Percentiles rank a stretch among this genome's conserved stretches.
Evolutionary conservation across 2,329 filamentous ascomycete species (phyloP).

Genomic region (Sclerotinia nivalis): DNA sequence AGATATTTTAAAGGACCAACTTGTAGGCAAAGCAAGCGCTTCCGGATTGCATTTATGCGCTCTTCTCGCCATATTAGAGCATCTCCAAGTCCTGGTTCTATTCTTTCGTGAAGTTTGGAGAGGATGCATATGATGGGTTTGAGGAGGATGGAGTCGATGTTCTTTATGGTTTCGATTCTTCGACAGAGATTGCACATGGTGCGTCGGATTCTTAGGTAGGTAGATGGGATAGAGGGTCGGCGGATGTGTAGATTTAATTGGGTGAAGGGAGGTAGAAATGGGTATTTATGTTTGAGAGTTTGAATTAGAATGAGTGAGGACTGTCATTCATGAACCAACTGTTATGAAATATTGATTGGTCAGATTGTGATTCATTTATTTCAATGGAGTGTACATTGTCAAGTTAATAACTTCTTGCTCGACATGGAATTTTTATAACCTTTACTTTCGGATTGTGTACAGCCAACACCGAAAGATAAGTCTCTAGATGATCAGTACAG

Average conservation of each 20-base stretch:
- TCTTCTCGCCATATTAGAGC: neutral
- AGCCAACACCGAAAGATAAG: too few relatives aligned
- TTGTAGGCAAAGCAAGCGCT: neutral
- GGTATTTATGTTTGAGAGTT: neutral
- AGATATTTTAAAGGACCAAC: neutral
- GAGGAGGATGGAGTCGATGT: neutral
- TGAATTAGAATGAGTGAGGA: neutral
- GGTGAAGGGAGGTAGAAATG: neutral
- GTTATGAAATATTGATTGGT: neutral
- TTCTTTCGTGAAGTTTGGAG: neutral
- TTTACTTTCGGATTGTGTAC: neutral
- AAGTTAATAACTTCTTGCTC: neutral
- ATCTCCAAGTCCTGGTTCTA: neutral
- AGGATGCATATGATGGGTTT: neutral
- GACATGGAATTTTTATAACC: neutral
- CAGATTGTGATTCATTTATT: neutral
- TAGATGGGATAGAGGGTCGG: too few relatives aligned
- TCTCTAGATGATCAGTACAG: neutral
- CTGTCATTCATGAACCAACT: neutral
- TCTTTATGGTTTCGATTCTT: neutral
- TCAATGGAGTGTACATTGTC: neutral
- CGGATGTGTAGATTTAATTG: too few relatives aligned
- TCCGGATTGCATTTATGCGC: neutral
- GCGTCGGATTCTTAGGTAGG: neutral
- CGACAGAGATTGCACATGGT: constrained; percentile 1